Conservation (phyloP, 305 asterid genomes). For the Solanum hybrid region DNA sequence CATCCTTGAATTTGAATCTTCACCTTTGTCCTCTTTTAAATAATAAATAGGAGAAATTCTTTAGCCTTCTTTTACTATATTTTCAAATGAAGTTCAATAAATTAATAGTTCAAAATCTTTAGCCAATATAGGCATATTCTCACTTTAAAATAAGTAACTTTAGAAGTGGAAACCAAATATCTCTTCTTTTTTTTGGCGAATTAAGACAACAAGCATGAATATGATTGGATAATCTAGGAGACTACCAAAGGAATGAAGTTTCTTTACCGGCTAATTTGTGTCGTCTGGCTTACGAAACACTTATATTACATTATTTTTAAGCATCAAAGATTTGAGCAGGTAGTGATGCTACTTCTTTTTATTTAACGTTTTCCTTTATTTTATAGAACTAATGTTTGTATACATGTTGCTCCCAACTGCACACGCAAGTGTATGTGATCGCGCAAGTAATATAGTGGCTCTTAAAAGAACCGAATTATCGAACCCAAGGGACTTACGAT, state of each 20-base stretch:
- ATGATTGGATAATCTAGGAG: not conserved
- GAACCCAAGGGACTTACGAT: too few species aligned
- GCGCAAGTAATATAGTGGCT: too few species aligned
- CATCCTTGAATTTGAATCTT: not conserved
- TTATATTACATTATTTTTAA: not conserved
- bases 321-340: not conserved
- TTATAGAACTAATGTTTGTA: not conserved
- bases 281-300: not conserved
- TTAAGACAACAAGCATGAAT: not conserved
- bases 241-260: not conserved
- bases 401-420: not conserved
- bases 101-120: not conserved
- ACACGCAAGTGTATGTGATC: too few species aligned
- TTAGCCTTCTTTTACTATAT: not conserved
- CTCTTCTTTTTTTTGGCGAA: not conserved
- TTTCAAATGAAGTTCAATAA: not conserved
- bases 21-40: not conserved
- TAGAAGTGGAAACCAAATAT: not conserved
- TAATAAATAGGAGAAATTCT: not conserved
- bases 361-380: too few species aligned
- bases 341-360: not conserved
- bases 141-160: not conserved
- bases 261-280: not conserved
- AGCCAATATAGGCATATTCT: not conserved
- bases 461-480: too few species aligned